A percentile compares a stretch with the other conserved stretches of the same genome.
phyloP scores from a whole-genome alignment of 2,329 filamentous ascomycete species.

The Clarireedia paspali region DNA sequence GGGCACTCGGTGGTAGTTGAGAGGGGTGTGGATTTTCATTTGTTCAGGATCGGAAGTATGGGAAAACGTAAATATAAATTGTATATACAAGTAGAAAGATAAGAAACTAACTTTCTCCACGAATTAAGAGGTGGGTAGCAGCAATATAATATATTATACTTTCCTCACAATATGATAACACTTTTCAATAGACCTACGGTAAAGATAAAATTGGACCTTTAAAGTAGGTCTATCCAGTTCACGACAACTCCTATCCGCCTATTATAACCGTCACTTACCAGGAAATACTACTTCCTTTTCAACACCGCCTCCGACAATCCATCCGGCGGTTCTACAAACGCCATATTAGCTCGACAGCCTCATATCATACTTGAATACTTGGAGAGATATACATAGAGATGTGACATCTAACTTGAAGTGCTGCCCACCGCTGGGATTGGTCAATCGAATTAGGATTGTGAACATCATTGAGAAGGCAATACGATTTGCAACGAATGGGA shows the following conservation, averaged over 20 bases:
- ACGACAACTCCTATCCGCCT: too few relatives aligned
- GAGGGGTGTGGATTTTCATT: not conserved
- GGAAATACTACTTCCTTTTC: too few relatives aligned
- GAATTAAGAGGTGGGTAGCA: not conserved
- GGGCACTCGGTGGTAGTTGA: not conserved
- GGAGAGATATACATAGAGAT: not conserved
- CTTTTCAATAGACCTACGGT: not conserved
- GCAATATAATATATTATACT: too few relatives aligned
- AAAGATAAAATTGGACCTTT: too few relatives aligned
- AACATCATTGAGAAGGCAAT: constrained; percentile 8
- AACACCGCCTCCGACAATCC: not conserved
- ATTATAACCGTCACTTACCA: too few relatives aligned
- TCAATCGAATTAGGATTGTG: constrained; percentile 10
- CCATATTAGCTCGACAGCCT: not conserved
- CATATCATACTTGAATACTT: not conserved
- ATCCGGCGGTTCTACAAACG: not conserved
- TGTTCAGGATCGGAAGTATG: not conserved
- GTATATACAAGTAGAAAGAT: not conserved
- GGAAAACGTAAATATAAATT: not conserved
- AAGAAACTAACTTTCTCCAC: too few relatives aligned
- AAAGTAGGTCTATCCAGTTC: too few relatives aligned
- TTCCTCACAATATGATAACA: too few relatives aligned
- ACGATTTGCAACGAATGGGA: too few relatives aligned
- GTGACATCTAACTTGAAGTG: not conserved
- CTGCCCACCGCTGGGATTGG: constrained; percentile 5